Conservation (phyloP, 768 basidiomycete species). For the Pisolithus marmoratus region DNA sequence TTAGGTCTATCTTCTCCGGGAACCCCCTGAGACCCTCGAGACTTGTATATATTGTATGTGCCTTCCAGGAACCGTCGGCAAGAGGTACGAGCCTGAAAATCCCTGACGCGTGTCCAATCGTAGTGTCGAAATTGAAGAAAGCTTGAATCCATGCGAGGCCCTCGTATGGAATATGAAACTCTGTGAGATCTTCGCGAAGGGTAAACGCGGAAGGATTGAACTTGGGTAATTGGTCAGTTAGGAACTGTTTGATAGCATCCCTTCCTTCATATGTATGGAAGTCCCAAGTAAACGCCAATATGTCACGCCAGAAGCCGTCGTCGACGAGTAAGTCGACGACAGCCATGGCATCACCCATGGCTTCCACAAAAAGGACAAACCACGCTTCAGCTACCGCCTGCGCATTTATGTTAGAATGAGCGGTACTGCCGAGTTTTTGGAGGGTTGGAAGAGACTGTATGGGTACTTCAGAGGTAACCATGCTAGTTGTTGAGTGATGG, state of each 20-base stretch:
- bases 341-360: conserved; percentile 12
- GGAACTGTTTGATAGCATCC: conserved; percentile 33
- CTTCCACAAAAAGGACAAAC: conserved; percentile 19
- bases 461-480: too few species aligned
- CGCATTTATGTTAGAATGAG: conserved; percentile 13
- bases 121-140: conserved; percentile 49
- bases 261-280: conserved; percentile 44
- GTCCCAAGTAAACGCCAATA: conserved; percentile 49
- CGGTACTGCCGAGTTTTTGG: conserved; percentile 17
- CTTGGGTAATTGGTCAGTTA: conserved; percentile 34
- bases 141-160: conserved; percentile 56
- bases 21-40: conserved; percentile 52
- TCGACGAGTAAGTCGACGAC: conserved; percentile 25
- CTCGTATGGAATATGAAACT: conserved; percentile 37
- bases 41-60: conserved; percentile 50
- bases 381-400: conserved; percentile 18
- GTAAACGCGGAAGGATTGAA: conserved; percentile 6
- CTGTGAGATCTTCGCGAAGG: conserved; percentile 20
- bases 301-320: conserved; percentile 45
- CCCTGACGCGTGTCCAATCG: conserved; percentile 45
- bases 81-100: conserved; percentile 49
- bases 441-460: conserved; percentile 14
- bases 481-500: too few species aligned
- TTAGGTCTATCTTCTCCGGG: conserved; percentile 44
- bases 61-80: conserved; percentile 11